Percentiles rank a stretch among this genome's conserved stretches.
phyloP scores from a whole-genome alignment of 805 yeast species.

The Suhomyces tanzawaensis region DNA sequence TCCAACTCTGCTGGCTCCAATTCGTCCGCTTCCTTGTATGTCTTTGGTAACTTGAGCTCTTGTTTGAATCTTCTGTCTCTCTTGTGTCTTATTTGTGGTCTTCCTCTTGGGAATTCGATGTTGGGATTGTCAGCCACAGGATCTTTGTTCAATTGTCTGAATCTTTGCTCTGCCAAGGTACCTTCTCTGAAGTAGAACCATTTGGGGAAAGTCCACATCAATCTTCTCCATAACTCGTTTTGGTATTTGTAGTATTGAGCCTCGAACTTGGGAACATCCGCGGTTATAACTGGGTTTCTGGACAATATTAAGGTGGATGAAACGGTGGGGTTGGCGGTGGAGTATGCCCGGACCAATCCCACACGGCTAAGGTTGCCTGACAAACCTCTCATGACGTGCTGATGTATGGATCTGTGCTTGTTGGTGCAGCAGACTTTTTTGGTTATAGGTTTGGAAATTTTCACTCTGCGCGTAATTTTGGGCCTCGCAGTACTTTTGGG shows the following conservation, averaged over 20 bases:
- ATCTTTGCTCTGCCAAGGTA: conserved; percentile 81
- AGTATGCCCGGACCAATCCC: conserved; percentile 10
- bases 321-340: conserved; percentile 6
- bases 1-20: conserved; percentile 10
- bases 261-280: conserved; percentile 71
- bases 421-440: neutral
- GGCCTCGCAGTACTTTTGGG: conserved; percentile 2
- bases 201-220: conserved; percentile 97
- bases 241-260: conserved; percentile 77
- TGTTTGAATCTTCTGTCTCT: conserved; percentile 88
- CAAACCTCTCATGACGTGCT: conserved; percentile 7
- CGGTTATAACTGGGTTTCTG: conserved; percentile 81
- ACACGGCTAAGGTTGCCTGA: neutral
- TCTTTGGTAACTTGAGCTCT: conserved; percentile 69
- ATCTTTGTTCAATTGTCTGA: conserved; percentile 67
- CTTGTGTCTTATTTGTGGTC: conserved; percentile 81
- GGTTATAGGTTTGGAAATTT: conserved; percentile 12
- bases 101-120: conserved; percentile 77
- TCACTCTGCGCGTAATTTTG: conserved; percentile 12
- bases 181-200: conserved; percentile 90
- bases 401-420: too few species aligned
- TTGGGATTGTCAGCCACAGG: conserved; percentile 73
- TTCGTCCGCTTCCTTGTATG: conserved; percentile 41
- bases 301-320: conserved; percentile 64
- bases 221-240: conserved; percentile 77